Base-by-base conservation (phyloP, 1,139 yeast genomes). In the Hanseniaspora uvarum region DNA sequence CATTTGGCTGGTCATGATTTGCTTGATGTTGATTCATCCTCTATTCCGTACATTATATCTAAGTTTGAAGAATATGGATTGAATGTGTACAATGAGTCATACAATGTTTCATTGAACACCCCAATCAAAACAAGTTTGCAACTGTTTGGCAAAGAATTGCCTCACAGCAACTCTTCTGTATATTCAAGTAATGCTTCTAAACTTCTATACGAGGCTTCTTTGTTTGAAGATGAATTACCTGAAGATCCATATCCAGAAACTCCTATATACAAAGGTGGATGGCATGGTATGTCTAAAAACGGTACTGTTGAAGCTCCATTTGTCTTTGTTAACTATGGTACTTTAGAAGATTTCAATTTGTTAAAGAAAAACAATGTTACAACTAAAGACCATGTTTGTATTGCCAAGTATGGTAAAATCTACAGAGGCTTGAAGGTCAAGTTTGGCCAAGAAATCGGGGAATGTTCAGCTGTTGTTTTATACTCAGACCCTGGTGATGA, bases 1-100 rank as follows among this genome's bases (percentile, higher is more conserved):
- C 94, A 85, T 64, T 70, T 85, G 56, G 87, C 92, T 1, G 95
- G 94, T 10, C 77, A 81, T 39, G 79, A 71, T 12, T 70, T 83
- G 57, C 92, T 80, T 18, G 52, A 53, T 7, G 14, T 10, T 8
- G 16, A 43, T 28, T 8, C 53, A 11, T 50, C 53, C 19, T 44
- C 53, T 21, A 23, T 50, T 16, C 72, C 83, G 52, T 86, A 83
- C 77, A 83, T 94, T 8, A 70, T 71, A 43, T 69, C 70, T 6
- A 79, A 80, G 63, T 81, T 82, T 61, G 74, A 72, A 55, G 83
- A 81, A 59, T 83, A 72, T 60, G 89, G 89, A 0, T 68, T 81
- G 55, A 58, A 68, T 56, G 65, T 81, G 16, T 67, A 72, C 18
- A 70, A 81, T 54, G 86, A 79, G 58, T 69, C 78, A 16, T 82